Evolutionary conservation across 1,284 basidiomycete genomes (phyloP).

Genomic region (Heterobasidion irregulare): DNA sequence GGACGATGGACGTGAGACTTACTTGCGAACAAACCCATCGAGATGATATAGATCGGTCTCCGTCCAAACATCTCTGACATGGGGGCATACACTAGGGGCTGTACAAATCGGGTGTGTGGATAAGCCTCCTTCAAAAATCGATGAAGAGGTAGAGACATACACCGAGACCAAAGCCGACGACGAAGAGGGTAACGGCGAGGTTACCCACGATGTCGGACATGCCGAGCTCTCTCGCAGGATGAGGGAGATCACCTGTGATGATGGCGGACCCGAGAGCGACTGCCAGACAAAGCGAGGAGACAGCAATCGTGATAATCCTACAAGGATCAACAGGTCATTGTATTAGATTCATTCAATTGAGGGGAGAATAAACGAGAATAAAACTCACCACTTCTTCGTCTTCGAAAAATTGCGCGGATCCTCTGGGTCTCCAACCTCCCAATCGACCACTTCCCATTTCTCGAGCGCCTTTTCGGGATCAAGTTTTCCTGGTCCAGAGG

Average conservation of each 20-base stretch:
- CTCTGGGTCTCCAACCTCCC: conserved; percentile 21
- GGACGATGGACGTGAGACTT: conserved; percentile 1
- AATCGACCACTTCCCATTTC: conserved; percentile 24
- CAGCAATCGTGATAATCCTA: conserved; percentile 31
- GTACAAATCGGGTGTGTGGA: conserved; percentile 8
- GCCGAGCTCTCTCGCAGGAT: conserved; percentile 29
- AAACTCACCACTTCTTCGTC: conserved; percentile 16
- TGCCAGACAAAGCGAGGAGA: conserved; percentile 38
- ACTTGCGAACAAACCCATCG: conserved; percentile 37
- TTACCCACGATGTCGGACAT: conserved; percentile 18
- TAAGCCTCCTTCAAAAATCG: not conserved
- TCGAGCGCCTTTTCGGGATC: conserved; percentile 23
- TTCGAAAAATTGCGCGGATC: conserved; percentile 26
- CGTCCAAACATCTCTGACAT: conserved; percentile 36
- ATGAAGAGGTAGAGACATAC: conserved; percentile 14
- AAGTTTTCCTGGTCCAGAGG: conserved; percentile 15
- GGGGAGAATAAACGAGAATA: not conserved
- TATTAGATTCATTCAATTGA: not conserved
- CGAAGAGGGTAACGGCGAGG: conserved; percentile 21
- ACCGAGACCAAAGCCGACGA: conserved; percentile 18
- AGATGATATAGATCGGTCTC: conserved; percentile 37
- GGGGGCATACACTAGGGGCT: conserved; percentile 37
- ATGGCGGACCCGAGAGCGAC: conserved; percentile 27
- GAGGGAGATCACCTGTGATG: conserved; percentile 37
- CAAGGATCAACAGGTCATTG: conserved; percentile 16